phyloP scores from a whole-genome alignment of 2,329 filamentous ascomycete genomes.

The Claviceps lovelessii region DNA sequence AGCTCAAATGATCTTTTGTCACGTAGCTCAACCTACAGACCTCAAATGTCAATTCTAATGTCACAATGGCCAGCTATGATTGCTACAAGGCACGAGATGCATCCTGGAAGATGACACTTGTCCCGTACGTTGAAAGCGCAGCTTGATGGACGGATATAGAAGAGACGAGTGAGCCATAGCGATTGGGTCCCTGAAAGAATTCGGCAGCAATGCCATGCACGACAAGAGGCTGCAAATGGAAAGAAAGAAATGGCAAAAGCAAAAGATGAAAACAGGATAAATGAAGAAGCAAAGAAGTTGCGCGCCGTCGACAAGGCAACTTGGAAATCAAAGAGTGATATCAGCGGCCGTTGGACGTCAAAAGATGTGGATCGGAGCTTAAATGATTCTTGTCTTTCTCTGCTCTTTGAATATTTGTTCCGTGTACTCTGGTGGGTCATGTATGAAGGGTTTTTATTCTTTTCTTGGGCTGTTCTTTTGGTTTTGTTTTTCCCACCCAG shows the following conservation, averaged over 20 bases:
- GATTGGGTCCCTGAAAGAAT: no score
- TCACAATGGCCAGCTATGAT: neutral
- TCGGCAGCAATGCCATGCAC: neutral
- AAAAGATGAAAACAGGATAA: neutral
- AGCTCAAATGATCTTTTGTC: no score
- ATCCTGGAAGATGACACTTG: neutral
- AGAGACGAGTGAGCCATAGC: neutral
- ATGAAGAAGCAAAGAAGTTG: neutral
- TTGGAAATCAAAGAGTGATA: neutral
- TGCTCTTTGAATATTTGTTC: neutral
- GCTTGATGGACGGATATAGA: neutral
- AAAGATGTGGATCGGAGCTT: neutral
- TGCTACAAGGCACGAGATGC: neutral
- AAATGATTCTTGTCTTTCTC: neutral
- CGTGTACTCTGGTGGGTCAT: neutral
- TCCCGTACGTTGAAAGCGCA: neutral
- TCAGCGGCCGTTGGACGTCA: neutral
- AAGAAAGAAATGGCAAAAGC: neutral
- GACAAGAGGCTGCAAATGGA: neutral
- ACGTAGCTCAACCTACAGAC: no score
- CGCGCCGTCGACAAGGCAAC: neutral
- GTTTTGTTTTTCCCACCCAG: slow-evolving; percentile 2
- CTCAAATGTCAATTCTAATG: no score
- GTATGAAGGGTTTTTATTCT: neutral
- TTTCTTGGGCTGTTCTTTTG: neutral